phyloP scores from a whole-genome alignment of 176 grass and related monocot genomes.

The Ananas comosus region DNA sequence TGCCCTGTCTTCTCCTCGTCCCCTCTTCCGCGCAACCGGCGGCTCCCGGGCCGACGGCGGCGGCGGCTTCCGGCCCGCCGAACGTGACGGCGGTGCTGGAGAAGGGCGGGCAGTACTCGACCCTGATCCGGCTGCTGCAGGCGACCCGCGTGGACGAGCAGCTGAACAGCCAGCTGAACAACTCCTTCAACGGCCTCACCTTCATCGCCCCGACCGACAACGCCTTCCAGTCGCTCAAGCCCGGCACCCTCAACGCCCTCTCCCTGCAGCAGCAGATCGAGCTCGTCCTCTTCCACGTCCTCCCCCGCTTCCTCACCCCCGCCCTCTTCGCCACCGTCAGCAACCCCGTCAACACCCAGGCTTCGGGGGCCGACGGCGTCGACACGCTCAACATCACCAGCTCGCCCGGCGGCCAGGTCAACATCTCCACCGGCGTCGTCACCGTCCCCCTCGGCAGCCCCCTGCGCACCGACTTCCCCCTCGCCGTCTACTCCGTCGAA shows the following conservation, averaged over 20 bases:
- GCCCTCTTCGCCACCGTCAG: slow-evolving; percentile 43
- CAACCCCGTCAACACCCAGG: slow-evolving; percentile 64
- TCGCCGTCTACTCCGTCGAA: slow-evolving; percentile 41
- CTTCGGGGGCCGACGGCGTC: slow-evolving; percentile 39
- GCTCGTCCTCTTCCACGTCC: slow-evolving; percentile 48
- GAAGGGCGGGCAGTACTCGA: slow-evolving; percentile 38
- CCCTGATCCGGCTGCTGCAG: slow-evolving; percentile 45
- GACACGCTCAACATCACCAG: slow-evolving; percentile 54
- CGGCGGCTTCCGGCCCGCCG: background rate
- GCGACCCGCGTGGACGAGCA: slow-evolving; percentile 31
- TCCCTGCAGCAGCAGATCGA: slow-evolving; percentile 38
- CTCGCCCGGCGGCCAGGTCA: slow-evolving; percentile 29
- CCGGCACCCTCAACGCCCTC: slow-evolving; percentile 43
- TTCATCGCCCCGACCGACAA: slow-evolving; percentile 51
- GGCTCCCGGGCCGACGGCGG: slow-evolving; percentile 12
- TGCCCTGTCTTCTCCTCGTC: slow-evolving; percentile 6
- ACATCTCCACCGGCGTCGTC: slow-evolving; percentile 39
- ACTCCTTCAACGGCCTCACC: slow-evolving; percentile 53
- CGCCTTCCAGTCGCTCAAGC: slow-evolving; percentile 40
- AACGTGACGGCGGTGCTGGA: slow-evolving; percentile 47
- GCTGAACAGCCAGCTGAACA: slow-evolving; percentile 53
- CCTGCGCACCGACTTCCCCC: slow-evolving; percentile 27
- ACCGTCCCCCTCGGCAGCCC: slow-evolving; percentile 29
- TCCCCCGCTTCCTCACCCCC: slow-evolving; percentile 46
- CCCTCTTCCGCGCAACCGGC: background rate